Base-by-base conservation (phyloP, 305 asterid species). In the Fraxinus dipetala region DNA sequence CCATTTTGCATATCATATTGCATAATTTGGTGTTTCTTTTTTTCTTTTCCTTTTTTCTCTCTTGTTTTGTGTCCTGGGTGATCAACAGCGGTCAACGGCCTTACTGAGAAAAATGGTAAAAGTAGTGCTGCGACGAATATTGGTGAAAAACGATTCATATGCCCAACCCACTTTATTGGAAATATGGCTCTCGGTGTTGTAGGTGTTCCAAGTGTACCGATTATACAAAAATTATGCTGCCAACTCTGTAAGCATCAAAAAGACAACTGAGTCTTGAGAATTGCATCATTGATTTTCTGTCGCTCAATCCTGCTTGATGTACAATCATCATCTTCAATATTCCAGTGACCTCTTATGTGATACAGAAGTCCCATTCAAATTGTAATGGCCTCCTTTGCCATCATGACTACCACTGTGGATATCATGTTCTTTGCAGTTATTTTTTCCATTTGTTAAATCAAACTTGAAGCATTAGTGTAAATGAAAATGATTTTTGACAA, bases 21-120 rank as follows among this genome's bases (percentile, higher is more conserved):
- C 79, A 74, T 63, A 83, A 72, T 76, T 63, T 72, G 74, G 79
- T 30, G 2, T 34, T 38, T 74, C 78, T 35, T 70, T 35, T 72
- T 45, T 48, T 79, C n/a, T 7, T 31, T 20, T 80, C 75, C 51
- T 18, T 32, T 31, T 6, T 16, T 69, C 34, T 72, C 38, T 31
- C 48, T 30, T 75, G 74, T 59, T 61, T 80, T 34, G 9, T 80
- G 20, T 72, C 81, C 78, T 26, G 54, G 74, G 4, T 18, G 20
- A 51, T 84, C 75, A 16, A 28, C 75, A 13, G 74, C 34, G 76
- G 48, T 32, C 76, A n/a, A 72, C 34, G 45, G 45, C 28, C 76
- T 14, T 32, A 14, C 28, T n/a, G 24, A 32, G 45, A 31, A 72
- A 34, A 32, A 6, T 38, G 28, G 9, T 32, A 72, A 16, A 72